Evolutionary conservation across 305 asterid species (phyloP), one percentile per base, ranked within the genome.

Genomic region (Galium porrigens): DNA sequence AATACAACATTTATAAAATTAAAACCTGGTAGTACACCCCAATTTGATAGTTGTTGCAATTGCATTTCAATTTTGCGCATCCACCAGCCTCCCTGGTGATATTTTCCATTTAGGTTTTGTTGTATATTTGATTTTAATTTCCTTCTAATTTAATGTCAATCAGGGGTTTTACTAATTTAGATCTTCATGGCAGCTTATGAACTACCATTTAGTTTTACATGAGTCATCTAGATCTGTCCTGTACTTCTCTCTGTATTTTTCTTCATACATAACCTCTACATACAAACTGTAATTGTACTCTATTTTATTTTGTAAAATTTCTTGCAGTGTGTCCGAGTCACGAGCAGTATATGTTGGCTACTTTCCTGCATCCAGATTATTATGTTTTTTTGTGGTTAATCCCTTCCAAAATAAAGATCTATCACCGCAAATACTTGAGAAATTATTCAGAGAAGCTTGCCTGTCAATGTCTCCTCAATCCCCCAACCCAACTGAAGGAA

Each of bases 401-500:
- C 96, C 96, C 76, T 87, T 84, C 81, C 95, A 77, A 67, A 86
- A 86, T 74, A 94, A 83, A 84, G 99, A 94, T 77, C 79, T 94
- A 75, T 83, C 96, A 44, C 76, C 85, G 32, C 91, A 83, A 74
- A 77, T 94, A 78, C 90, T 94, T 67, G 99, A 94, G 78, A 87
- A 89, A 76, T 94, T 83, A 75, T 94, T 81, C 72, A 85, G 89
- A 61, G 99, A 94, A 78, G 95, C 94, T 78, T 78, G 82, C 79
- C 89, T 82, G 72, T 74, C 90, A 70, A 73, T 75, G 68, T 79
- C 96, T 55, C 30, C 65, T 69, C 83, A 80, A 72, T 72, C 82
- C 66, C 76, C 84, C 66, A 68, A 73, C 78, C 65, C 83, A 57
- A 79, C 72, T 52, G 91, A 87, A 52, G 84, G 73, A 68, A 72